Percentiles rank a stretch among this genome's conserved stretches.
phyloP scores from a whole-genome alignment of 2,329 filamentous ascomycete species.

The Calonectria hongkongensis region DNA sequence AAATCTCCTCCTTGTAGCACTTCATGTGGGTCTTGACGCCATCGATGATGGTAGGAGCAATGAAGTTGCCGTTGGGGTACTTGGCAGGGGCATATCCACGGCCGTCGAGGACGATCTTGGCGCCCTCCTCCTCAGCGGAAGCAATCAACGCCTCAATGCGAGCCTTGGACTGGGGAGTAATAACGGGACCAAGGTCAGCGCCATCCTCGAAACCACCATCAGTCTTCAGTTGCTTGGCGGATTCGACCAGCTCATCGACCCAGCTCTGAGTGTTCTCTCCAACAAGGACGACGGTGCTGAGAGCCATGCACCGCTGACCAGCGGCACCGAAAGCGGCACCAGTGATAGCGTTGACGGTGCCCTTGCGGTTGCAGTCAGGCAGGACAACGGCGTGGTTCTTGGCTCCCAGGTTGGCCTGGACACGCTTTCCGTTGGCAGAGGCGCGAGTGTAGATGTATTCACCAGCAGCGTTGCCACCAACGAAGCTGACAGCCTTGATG shows the following conservation, averaged over 20 bases:
- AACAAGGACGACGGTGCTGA: slow-evolving; percentile 78
- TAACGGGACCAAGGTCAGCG: slow-evolving; percentile 47
- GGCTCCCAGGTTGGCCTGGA: slow-evolving; percentile 80
- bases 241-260: slow-evolving; percentile 77
- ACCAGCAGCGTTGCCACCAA: slow-evolving; percentile 80
- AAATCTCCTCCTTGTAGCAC: slow-evolving; percentile 60
- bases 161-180: slow-evolving; percentile 42
- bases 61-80: slow-evolving; percentile 65
- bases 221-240: slow-evolving; percentile 71
- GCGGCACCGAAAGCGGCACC: slow-evolving; percentile 81
- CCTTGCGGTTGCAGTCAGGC: slow-evolving; percentile 82
- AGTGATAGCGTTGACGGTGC: slow-evolving; percentile 78
- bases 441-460: slow-evolving; percentile 81
- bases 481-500: slow-evolving; percentile 81
- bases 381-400: slow-evolving; percentile 82
- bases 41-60: slow-evolving; percentile 58
- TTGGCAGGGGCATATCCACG: slow-evolving; percentile 41
- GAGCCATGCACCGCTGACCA: slow-evolving; percentile 81
- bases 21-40: slow-evolving; percentile 59
- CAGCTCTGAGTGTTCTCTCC: slow-evolving; percentile 78
- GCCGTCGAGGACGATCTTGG: slow-evolving; percentile 46
- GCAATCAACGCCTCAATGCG: slow-evolving; percentile 45
- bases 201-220: slow-evolving; percentile 46
- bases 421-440: slow-evolving; percentile 80
- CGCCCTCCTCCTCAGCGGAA: slow-evolving; percentile 42